Base-by-base conservation (phyloP, 768 basidiomycete species). In the Exsudoporus frostii region DNA sequence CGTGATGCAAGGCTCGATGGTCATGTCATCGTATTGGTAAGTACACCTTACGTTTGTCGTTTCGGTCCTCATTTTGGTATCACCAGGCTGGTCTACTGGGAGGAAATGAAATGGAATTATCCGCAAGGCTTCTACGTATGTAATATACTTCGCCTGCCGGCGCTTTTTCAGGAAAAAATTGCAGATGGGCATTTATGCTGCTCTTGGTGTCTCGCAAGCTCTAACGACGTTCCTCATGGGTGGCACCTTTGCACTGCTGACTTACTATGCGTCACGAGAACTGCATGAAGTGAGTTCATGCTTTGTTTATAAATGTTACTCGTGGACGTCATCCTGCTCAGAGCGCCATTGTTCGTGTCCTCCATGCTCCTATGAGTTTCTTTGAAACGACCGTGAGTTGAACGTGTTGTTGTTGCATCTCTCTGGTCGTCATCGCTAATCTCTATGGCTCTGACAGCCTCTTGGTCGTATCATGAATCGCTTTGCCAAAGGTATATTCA, bases 401-500 rank as follows among this genome's bases (percentile, higher is more conserved):
- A 37, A 30, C 40, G 2, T 30, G 40, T 36, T 24, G 9, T n/a
- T 25, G 41, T 33, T 11, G 22, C 5, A 25, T 41, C 13, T 13
- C 13, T 13, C 29, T 22, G 17, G n/a, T 17, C 11, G 3, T 27
- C 17, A 14, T 38, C 3, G 13, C 7, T 24, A 25, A 51, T 39
- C 22, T 34, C 49, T 19, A 49, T 56, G 51, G 51, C 29, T 24
- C 56, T 41, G 53, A 62, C 60, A 85, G 78, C 90, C 90, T 7
- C 76, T 90, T 20, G 93, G 93, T 15, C 83, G 91, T 11, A 90
- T 97, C 56, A 87, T 92, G 82, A 93, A 93, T 67, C 83, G 92
- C 15, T 92, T 97, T 67, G 85, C 90, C 1, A 92, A 92, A 74
- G 85, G 84, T 79, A 64, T 58, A 51, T 50, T 30, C 33, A 39